Base-by-base conservation (phyloP, 306 rosid species). In the Senna tora region DNA sequence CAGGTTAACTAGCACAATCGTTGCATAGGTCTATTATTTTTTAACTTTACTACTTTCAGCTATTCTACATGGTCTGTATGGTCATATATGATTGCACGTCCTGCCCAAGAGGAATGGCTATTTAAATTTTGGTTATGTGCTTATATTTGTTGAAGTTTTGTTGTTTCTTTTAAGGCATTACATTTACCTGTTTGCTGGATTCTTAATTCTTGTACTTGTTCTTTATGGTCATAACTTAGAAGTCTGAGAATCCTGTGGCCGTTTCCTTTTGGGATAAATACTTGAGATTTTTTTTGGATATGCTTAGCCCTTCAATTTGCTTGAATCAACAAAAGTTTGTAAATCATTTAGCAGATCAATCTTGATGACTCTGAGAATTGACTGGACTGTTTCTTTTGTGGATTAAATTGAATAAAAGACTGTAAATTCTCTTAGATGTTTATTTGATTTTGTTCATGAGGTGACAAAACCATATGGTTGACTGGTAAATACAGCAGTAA, bases 1-100 rank as follows among this genome's bases (percentile, higher is more conserved):
- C 96, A 92, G 96, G 98, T 90, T 51, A 33, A 21, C 77, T 59
- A 63, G 43, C 10, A 30, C 58, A 1, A 4, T 66, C 20, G 15
- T 51, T 46, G 52, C 45, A 16, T 36, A 14, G 41, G 33, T 19
- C 64, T 25, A 20, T 36, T 61, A 30, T 65, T 69, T 56, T 13
- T 61, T 62, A 61, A 16, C 28, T 63, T 69, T 19, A 6, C 14
- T 33, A 12, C 63, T 42, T 43, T 25, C 38, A 41, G 58, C 65
- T 59, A 28, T 66, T 41, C 14, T 46, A 52, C 11, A 5, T 16
- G n/a, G 58, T 57, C 45, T 21, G 21, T 32, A 38, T n/a, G 15
- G 64, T 62, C 42, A 69, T 69, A 7, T 16, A 21, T 51, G 63
- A 67, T 36, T 30, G 33, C 55, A 54, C 19, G 15, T 54, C 33